Evolutionary conservation across 2,329 filamentous ascomycete species (phyloP), one percentile per base, ranked within the genome.

Genomic region (Calcarisporium arbuscula): DNA sequence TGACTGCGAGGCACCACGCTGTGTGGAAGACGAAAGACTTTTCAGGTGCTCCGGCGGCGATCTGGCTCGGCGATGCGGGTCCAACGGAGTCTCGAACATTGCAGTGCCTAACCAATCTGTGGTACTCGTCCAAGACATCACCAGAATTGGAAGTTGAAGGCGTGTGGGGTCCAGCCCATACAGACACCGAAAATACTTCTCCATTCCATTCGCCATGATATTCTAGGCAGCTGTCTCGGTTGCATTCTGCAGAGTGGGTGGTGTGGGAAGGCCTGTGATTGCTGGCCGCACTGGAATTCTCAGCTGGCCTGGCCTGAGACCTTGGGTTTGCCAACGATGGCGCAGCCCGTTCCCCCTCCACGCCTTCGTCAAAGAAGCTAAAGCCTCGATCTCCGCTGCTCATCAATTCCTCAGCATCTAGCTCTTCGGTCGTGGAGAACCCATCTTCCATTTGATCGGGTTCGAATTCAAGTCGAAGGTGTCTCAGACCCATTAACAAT

Each of bases 401-500:
- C 30, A 74, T 55, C 11, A 73, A 52, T 10, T 54, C 55, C 28
- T 62, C 61, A 2, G 65, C 61, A 32, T 71, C 64, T 4, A 66
- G 37, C 14, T 60, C 58, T 9, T 52, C 54, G 3, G 46, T 43
- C 4, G 49, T 45, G 5, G 53, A 53, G 12, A 54, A 51, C 14
- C 54, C 47, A 17, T 64, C 60, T 4, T 63, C 58, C 9, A 53
- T 51, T 3, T 58, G 55, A 30, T 68, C 67, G 0, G 60, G 52
- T 18, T 68, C 65, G 40, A 80, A 69, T 47, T 80, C 75, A 6
- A 81, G 54, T 3, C 65, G 55, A 12, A 81, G 48, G 38, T 68
- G 64, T 35, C 67, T 61, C n/a, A 81, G 56, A 9, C 76, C 77
- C 4, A 50, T 47, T n/a, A n/a, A n/a, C 6, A 80, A 52, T 4